phyloP scores from a whole-genome alignment of 1,139 yeast species.

The Scheffersomyces lignicola region DNA sequence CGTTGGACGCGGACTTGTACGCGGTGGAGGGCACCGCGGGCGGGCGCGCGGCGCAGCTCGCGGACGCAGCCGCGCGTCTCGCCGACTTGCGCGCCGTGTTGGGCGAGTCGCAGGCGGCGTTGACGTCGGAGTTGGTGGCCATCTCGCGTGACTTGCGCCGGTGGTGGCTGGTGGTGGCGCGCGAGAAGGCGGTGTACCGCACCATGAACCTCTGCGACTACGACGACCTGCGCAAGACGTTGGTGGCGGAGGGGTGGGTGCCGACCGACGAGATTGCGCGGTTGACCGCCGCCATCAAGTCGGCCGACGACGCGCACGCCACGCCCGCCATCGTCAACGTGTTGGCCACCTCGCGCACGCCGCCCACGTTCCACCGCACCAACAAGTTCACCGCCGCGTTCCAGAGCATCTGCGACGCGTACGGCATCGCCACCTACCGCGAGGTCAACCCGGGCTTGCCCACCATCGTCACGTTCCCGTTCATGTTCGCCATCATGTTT shows the following conservation, averaged over 20 bases:
- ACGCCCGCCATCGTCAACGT: slow-evolving; percentile 72
- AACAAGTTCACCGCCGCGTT: slow-evolving; percentile 77
- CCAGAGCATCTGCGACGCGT: slow-evolving; percentile 77
- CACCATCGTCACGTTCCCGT: slow-evolving; percentile 78
- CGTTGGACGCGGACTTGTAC: slow-evolving; percentile 46
- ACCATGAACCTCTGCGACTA: slow-evolving; percentile 68
- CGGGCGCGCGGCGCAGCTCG: slow-evolving; percentile 48
- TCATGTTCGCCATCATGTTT: slow-evolving; percentile 86
- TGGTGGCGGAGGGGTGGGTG: slow-evolving; percentile 80
- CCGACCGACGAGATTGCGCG: slow-evolving; percentile 57
- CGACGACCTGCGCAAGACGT: slow-evolving; percentile 61
- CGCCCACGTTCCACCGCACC: slow-evolving; percentile 78
- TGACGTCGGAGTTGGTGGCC: slow-evolving; percentile 69
- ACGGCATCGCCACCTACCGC: slow-evolving; percentile 74
- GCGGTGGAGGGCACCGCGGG: slow-evolving; percentile 31
- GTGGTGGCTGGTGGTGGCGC: slow-evolving; percentile 69
- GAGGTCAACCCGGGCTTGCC: slow-evolving; percentile 83
- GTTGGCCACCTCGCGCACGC: slow-evolving; percentile 64
- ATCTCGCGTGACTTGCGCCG: slow-evolving; percentile 68
- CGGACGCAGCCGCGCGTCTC: slow-evolving; percentile 54
- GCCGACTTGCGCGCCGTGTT: slow-evolving; percentile 61
- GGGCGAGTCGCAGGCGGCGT: slow-evolving; percentile 53
- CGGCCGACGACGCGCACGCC: slow-evolving; percentile 33
- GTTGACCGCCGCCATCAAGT: slow-evolving; percentile 36
- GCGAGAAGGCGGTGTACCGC: slow-evolving; percentile 70